Percentiles rank a stretch among this genome's conserved stretches.
Evolutionary conservation across 2,329 filamentous ascomycete species (phyloP).

Genomic region (Metarhizium sp.): DNA sequence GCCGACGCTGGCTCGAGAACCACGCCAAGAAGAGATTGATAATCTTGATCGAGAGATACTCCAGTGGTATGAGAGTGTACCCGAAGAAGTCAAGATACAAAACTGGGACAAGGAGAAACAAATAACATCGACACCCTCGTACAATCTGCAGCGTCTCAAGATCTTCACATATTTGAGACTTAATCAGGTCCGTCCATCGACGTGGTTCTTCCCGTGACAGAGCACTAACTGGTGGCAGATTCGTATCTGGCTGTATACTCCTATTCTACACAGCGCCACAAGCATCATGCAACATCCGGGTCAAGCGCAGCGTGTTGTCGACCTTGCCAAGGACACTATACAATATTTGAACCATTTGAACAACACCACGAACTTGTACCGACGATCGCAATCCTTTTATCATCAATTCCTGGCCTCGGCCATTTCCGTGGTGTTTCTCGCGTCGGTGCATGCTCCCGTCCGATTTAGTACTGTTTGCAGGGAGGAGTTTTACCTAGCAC

Average conservation of each 20-base stretch:
- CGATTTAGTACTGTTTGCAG: constrained; percentile 60
- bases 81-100: constrained; percentile 45
- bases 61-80: constrained; percentile 77
- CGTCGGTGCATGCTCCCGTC: constrained; percentile 64
- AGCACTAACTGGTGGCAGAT: constrained; percentile 34
- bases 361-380: constrained; percentile 62
- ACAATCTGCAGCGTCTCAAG: constrained; percentile 63
- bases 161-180: constrained; percentile 79
- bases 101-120: constrained; percentile 47
- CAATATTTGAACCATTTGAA: constrained; percentile 62
- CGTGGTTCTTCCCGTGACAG: not conserved
- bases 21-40: constrained; percentile 66
- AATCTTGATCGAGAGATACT: constrained; percentile 75
- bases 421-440: constrained; percentile 67
- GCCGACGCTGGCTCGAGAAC: constrained; percentile 47
- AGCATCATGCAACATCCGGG: constrained; percentile 70
- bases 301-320: constrained; percentile 65
- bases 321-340: constrained; percentile 69
- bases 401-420: constrained; percentile 72
- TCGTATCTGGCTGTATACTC: constrained; percentile 80
- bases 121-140: constrained; percentile 46
- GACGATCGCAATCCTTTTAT: constrained; percentile 64
- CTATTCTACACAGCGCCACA: constrained; percentile 73
- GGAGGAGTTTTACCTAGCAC: constrained; percentile 70
- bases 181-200: constrained; percentile 49